Evolutionary conservation across 495 filamentous ascomycete genomes (phyloP).

Genomic region (Xylaria telfairii): DNA sequence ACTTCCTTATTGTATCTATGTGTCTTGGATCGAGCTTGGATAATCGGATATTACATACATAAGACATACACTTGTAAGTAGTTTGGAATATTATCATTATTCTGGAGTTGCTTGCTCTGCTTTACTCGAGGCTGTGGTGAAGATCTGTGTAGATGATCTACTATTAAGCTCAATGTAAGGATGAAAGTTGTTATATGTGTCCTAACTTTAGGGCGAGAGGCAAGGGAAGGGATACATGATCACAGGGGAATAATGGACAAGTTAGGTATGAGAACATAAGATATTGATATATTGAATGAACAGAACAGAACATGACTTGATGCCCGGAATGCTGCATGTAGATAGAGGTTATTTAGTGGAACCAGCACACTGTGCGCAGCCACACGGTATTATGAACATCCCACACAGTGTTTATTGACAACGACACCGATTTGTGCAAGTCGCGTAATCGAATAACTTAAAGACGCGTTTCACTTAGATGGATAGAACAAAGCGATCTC

Average conservation of each 20-base stretch:
- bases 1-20: constrained; percentile 18
- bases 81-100: constrained; percentile 2
- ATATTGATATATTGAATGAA: constrained; percentile 3
- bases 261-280: neutral
- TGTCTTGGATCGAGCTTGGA: constrained; percentile 10
- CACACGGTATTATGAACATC: neutral
- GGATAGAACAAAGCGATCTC: constrained; percentile 31
- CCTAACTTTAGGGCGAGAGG: neutral
- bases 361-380: neutral
- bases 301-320: too few species aligned
- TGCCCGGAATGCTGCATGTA: too few species aligned
- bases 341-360: neutral
- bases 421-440: constrained; percentile 27
- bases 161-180: neutral
- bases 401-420: constrained; percentile 6
- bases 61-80: constrained; percentile 13
- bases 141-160: neutral
- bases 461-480: constrained; percentile 28
- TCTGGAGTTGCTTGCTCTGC: neutral
- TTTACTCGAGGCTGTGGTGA: neutral
- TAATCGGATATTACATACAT: constrained; percentile 10
- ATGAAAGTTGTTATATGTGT: neutral
- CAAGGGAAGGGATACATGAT: neutral
- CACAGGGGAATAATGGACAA: neutral
- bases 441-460: constrained; percentile 38